Base-by-base conservation (phyloP, 2,329 filamentous ascomycete genomes). In the Alternaria sp. region DNA sequence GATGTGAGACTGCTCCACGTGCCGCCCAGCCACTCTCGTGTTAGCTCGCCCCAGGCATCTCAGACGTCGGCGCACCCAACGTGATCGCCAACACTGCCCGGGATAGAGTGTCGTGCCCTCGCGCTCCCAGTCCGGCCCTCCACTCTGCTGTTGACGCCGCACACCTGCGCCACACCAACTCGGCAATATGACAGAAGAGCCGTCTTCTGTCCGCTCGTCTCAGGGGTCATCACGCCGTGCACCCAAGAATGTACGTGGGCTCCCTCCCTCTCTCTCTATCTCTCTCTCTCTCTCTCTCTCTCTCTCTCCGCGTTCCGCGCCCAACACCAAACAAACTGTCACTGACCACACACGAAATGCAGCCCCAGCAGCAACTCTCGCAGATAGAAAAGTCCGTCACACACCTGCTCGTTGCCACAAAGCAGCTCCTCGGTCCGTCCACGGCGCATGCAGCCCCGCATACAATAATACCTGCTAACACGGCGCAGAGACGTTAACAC, bases 381-480 rank as follows among this genome's bases (percentile, higher is more conserved):
- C 94, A 97, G 78, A 99, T 99, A 79, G 95, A 99, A 82, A 98
- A 97, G 83, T 97, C 93, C 77, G 95, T 99, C 65, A 74, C 69
- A 29, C 95, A 99, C 77, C 90, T 99, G 42, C 88, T 99, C 34
- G 94, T 99, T 66, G 95, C 95, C 34, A 99, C 95, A 33, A 99
- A 99, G 78, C 93, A 98, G 79, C 88, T 99, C 2, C 89, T 99
- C 62, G 68, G 68, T 71, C 21, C 59, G 67, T 69, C 61, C 13
- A 36, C 57, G 39, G 28, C 45, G 42, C 60, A 29, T 34, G 36
- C 52, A 26, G 13, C 54, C 49, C 51, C 51, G 50, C 33, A 46
- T 31, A 42, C 44, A 48, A 37, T 40, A 48, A 37, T 50, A 44
- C 52, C 53, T 51, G 60, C 68, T 67, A 63, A 66, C 60, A 40